Evolutionary conservation across 2,329 filamentous ascomycete genomes (phyloP).

Genomic region (Colletotrichum chlorophyti): DNA sequence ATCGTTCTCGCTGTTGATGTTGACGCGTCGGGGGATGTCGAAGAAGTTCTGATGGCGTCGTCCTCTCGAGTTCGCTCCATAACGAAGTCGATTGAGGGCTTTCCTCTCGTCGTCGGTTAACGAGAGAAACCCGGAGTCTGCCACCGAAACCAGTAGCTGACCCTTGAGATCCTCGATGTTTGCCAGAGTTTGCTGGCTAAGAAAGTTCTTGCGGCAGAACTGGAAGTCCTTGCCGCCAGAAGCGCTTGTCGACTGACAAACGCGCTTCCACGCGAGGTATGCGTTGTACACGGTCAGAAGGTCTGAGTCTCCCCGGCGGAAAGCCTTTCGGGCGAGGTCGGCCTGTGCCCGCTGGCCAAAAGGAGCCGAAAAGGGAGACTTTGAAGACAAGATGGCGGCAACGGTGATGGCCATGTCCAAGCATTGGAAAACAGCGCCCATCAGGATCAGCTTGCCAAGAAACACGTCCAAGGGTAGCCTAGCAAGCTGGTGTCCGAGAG

Average conservation of each 20-base stretch:
- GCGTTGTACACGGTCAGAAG: constrained; percentile 93
- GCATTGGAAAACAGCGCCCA: constrained; percentile 87
- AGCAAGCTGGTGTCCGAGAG: constrained; percentile 85
- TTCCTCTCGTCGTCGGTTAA: constrained; percentile 77
- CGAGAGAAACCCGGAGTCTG: constrained; percentile 83
- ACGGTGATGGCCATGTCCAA: constrained; percentile 91
- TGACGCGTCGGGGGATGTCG: constrained; percentile 77
- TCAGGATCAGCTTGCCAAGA: constrained; percentile 88
- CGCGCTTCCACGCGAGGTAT: constrained; percentile 85
- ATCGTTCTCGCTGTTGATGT: constrained; percentile 82
- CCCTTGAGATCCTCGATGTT: constrained; percentile 97
- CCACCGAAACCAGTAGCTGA: constrained; percentile 84
- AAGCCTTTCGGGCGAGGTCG: constrained; percentile 78
- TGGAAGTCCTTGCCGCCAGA: constrained; percentile 75
- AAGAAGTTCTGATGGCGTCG: constrained; percentile 79
- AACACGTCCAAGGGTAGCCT: constrained; percentile 92
- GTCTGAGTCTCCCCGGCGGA: constrained; percentile 88
- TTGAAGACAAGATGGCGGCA: constrained; percentile 91
- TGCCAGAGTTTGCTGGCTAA: constrained; percentile 84
- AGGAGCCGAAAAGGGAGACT: constrained; percentile 89
- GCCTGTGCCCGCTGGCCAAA: constrained; percentile 85
- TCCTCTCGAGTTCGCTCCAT: constrained; percentile 54
- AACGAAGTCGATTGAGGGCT: constrained; percentile 72
- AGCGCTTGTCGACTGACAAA: constrained; percentile 70
- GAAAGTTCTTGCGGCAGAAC: constrained; percentile 94